Evolutionary conservation across 257 asterid genomes (phyloP), one percentile per base, ranked within the genome.

Genomic region (Cynanchum wilfordii): DNA sequence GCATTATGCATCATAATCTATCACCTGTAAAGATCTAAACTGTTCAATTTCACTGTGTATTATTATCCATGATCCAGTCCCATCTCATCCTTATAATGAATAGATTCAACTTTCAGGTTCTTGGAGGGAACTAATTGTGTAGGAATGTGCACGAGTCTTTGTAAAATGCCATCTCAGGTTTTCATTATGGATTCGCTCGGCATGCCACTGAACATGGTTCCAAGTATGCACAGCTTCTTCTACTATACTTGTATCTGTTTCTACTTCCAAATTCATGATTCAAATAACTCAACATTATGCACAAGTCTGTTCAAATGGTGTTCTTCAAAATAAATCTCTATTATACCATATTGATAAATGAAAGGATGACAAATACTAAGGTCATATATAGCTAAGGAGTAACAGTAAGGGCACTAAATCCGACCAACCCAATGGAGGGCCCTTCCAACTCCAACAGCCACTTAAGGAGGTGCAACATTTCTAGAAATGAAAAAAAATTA

Each of bases 91-190:
- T 38, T 36, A 13, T 33, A 16, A 38, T 9, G 15, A 62, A 30
- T 36, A 12, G 0, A 19, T 64, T 44, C 13, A 33, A 62, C 27
- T 66, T 65, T 50, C 76, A 94, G 99, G 92, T 82, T 92, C 51
- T 74, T 95, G 87, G 98, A 92, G 89, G 96, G 79, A 84, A 85
- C 96, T 66, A 92, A 89, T 75, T 92, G 99, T 82, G 94, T 95
- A 70, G 99, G 99, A 80, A 85, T 92, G 84, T 95, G 98, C 89
- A 92, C 96, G 56, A 95, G 90, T 73, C 91, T 95, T 54, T 95
- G 99, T 90, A 95, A 95, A 90, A 83, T 86, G 85, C 87, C 99
- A 30, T 89, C 92, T 78, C 99, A 95, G 84, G 38, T 76, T 27
- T 92, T 95, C 90, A 87, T 95, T 20, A 89, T 86, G 75, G 90